These are phyloP conservation scores for Colletotrichum plurivorum DNA, from an alignment of 2,329 filamentous ascomycete genomes.

Conservation along the genomic window DNA sequence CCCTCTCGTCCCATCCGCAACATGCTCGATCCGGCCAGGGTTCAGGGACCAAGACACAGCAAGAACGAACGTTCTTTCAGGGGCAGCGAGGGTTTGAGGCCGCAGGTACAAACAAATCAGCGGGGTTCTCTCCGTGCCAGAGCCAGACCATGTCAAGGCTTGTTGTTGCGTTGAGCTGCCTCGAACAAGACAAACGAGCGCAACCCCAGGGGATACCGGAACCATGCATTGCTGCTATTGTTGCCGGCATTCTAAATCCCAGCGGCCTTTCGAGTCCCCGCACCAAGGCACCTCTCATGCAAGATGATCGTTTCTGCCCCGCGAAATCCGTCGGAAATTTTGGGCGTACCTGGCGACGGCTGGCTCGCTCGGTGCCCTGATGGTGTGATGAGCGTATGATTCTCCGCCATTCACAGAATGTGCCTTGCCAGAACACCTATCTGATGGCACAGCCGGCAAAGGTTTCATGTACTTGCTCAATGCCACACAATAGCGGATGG, in stretches of 20 bases:
- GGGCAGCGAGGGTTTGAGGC: conserved; percentile 7
- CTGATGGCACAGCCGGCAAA: not conserved
- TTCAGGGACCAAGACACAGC: conserved; percentile 3
- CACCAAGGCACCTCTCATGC: conserved; percentile 20
- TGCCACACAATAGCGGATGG: not conserved
- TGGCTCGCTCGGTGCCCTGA: conserved; percentile 17
- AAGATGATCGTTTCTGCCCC: conserved; percentile 39
- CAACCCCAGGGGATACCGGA: not conserved
- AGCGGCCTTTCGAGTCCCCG: conserved; percentile 4
- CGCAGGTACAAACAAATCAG: not conserved
- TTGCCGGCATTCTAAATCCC: conserved; percentile 16
- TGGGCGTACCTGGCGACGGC: conserved; percentile 5
- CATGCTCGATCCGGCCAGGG: conserved; percentile 6
- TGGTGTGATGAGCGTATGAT: conserved; percentile 34
- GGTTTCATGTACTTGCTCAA: not conserved
- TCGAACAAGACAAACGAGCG: conserved; percentile 19
- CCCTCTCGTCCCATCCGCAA: not conserved
- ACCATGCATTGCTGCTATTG: conserved; percentile 25
- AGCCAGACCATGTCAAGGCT: conserved; percentile 5
- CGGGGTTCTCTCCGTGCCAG: conserved; percentile 35
- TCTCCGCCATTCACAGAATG: conserved; percentile 22
- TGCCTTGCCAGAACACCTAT: not conserved
- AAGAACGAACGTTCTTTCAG: conserved; percentile 6
- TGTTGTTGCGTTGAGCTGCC: conserved; percentile 19
- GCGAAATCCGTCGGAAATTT: conserved; percentile 35